These are phyloP conservation scores for Collybia nuda DNA, from an alignment of 768 basidiomycete genomes.

Conservation along the genomic window DNA sequence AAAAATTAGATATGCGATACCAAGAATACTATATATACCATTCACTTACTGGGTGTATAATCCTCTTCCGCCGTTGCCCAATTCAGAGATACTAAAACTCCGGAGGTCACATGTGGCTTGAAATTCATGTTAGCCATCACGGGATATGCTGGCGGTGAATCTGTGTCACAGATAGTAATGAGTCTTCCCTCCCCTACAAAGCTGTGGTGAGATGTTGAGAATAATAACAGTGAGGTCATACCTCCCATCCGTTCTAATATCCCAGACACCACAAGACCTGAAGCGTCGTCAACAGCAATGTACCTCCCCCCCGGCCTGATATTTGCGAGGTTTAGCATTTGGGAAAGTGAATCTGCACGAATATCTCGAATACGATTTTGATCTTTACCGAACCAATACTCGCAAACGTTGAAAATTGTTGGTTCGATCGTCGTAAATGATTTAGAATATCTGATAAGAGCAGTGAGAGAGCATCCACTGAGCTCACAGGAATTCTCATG, in stretches of 20 bases:
- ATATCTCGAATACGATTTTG: slow-evolving; percentile 80
- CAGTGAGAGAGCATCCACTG: background rate
- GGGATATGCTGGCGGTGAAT: slow-evolving; percentile 91
- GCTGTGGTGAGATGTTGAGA: slow-evolving; percentile 3
- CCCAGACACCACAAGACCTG: slow-evolving; percentile 83
- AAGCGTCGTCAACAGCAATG: slow-evolving; percentile 88
- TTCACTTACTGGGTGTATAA: slow-evolving; percentile 59
- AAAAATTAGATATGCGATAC: background rate
- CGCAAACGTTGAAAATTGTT: slow-evolving; percentile 82
- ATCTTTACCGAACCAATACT: slow-evolving; percentile 88
- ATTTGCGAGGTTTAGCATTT: slow-evolving; percentile 82
- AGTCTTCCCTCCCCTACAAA: slow-evolving; percentile 72
- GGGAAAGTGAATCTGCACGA: slow-evolving; percentile 84
- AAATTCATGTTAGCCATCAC: slow-evolving; percentile 88
- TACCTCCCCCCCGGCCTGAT: slow-evolving; percentile 86
- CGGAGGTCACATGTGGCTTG: slow-evolving; percentile 45
- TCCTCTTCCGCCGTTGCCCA: slow-evolving; percentile 88
- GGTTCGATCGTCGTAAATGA: slow-evolving; percentile 86
- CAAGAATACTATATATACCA: background rate
- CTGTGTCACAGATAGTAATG: slow-evolving; percentile 83
- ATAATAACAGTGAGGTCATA: slow-evolving; percentile 17
- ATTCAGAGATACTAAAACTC: slow-evolving; percentile 70
- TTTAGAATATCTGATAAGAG: slow-evolving; percentile 71
- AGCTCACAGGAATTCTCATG: slow-evolving; percentile 18
- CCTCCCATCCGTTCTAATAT: slow-evolving; percentile 88